Conservation (phyloP, 2,329 filamentous ascomycete genomes). For the Pseudogymnoascus sp. region DNA sequence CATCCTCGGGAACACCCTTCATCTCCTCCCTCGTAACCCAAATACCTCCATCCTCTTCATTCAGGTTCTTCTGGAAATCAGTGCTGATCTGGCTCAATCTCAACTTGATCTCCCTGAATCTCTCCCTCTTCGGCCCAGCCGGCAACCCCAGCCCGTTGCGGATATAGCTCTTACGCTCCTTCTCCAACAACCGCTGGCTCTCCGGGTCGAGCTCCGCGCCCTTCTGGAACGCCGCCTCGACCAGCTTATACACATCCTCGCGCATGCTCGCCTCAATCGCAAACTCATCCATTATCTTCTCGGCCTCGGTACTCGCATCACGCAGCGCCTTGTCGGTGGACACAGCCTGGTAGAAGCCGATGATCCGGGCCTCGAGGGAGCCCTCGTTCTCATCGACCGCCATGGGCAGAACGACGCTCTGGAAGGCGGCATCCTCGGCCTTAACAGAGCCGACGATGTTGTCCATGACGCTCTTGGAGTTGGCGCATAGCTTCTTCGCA, state of each 20-base stretch:
- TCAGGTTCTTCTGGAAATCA: constrained; percentile 69
- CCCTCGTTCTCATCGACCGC: constrained; percentile 62
- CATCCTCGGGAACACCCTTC: constrained; percentile 65
- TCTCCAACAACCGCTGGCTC: constrained; percentile 63
- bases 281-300: constrained; percentile 69
- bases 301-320: constrained; percentile 67
- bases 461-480: constrained; percentile 53
- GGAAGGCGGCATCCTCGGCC: constrained; percentile 43
- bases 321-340: constrained; percentile 60
- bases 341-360: constrained; percentile 75
- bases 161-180: constrained; percentile 69
- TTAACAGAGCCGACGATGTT: constrained; percentile 51
- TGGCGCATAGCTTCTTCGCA: constrained; percentile 58
- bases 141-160: constrained; percentile 67
- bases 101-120: constrained; percentile 84
- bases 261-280: constrained; percentile 72
- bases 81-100: constrained; percentile 66
- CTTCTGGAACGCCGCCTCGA: constrained; percentile 49
- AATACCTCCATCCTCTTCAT: constrained; percentile 72
- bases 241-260: constrained; percentile 66
- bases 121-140: constrained; percentile 59
- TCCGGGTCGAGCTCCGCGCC: constrained; percentile 59
- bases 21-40: constrained; percentile 71
- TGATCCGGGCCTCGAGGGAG: constrained; percentile 52
- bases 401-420: constrained; percentile 53